Base-by-base conservation (phyloP, 2,329 filamentous ascomycete genomes). In the Grosmannia huntii region DNA sequence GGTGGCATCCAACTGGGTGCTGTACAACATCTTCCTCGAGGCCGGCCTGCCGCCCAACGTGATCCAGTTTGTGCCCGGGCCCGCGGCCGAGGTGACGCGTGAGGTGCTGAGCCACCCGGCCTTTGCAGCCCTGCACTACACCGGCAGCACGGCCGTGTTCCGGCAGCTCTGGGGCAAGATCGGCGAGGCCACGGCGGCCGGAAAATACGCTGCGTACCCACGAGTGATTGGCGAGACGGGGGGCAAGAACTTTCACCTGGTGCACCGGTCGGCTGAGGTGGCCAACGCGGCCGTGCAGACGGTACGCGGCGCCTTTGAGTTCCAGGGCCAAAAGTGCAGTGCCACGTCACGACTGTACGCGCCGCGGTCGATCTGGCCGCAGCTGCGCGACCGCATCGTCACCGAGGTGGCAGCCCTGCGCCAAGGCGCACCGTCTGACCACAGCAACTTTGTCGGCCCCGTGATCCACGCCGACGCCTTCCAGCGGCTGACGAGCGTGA, bases 81-180 rank as follows among this genome's bases (percentile, higher is more conserved):
- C 95, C 67, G 87, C 92, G 4, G 87, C 86, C 59, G 83, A 90
- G 71, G 83, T 96, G 60, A 96, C 91, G 59, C 83, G 85, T 69
- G 79, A 81, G 41, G 87, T 89, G 11, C 80, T 96, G 51, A 78
- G 78, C 56, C 89, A 94, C 76, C 83, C 76, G 64, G 78, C 95
- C 60, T 94, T 97, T 66, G 86, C 91, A 10, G 87, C 89, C n/a
- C 82, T 97, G 25, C 90, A 96, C 76, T 97, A 91, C 77, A 97
- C 91, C 0, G 92, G 92, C 61, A 94, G 87, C 75, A 96, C 92
- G 0, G 83, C 84, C 55, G 89, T 97, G 33, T 96, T 97, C 84
- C 86, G 90, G 62, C 83, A 84, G 67, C 78, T 97, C 14, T 96
- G 95, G 70, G 89, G 89, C 21, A 82, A 89, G 70, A 96, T 96